A percentile compares a stretch with the other conserved stretches of the same genome.
Conservation (phyloP, 129 eudicot genomes). For the Flaveria robusta region DNA sequence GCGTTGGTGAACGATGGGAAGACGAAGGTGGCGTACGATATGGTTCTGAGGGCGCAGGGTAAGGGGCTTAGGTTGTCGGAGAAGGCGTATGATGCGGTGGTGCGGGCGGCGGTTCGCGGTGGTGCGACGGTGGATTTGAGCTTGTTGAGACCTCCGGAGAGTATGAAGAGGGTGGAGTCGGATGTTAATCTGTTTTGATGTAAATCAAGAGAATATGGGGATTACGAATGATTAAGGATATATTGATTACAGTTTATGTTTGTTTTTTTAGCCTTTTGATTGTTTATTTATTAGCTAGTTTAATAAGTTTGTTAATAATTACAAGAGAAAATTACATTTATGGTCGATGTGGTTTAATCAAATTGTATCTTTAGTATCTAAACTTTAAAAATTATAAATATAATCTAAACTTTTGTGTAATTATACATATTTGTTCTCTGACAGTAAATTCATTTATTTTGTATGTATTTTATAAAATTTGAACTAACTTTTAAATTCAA, state of each 20-base stretch:
- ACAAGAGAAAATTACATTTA: no score
- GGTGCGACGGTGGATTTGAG: slow-evolving; percentile 57
- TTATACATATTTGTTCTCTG: no score
- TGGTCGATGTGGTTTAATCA: no score
- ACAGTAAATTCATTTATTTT: no score
- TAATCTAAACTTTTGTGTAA: no score
- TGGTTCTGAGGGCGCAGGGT: slow-evolving; percentile 56
- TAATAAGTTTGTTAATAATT: no score
- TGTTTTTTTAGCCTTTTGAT: neutral
- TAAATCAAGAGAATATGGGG: neutral
- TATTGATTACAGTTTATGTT: neutral
- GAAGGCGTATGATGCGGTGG: slow-evolving; percentile 67
- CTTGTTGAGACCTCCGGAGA: slow-evolving; percentile 54
- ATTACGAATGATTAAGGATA: neutral
- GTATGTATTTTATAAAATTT: no score
- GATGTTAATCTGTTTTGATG: no score
- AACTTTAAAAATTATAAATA: no score
- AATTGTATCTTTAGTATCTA: no score
- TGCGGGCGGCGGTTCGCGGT: slow-evolving; percentile 37
- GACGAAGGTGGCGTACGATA: slow-evolving; percentile 78
- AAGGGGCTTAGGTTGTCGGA: slow-evolving; percentile 62
- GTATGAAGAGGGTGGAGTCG: slow-evolving; percentile 48
- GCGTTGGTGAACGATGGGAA: slow-evolving; percentile 85
- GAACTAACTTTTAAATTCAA: no score
- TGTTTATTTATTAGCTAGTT: neutral